phyloP scores from a whole-genome alignment of 768 basidiomycete genomes.

The Plicaturopsis crispa region DNA sequence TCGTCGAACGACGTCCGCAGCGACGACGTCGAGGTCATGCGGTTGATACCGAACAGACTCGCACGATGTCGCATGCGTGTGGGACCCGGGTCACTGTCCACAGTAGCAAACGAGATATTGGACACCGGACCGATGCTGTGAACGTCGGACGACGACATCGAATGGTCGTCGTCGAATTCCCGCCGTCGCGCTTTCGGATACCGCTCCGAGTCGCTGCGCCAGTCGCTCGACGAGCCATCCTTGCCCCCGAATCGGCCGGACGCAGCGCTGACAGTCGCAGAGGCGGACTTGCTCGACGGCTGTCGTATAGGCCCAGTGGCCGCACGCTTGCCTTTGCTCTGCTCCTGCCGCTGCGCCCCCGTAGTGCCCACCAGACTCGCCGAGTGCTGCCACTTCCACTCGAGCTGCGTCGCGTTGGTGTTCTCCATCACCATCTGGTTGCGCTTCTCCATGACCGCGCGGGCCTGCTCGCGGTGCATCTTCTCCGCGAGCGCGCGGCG shows the following conservation, averaged over 20 bases:
- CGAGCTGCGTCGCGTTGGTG: conserved; percentile 43
- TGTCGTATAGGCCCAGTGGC: conserved; percentile 57
- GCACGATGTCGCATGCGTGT: conserved; percentile 55
- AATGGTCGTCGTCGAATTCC: conserved; percentile 87
- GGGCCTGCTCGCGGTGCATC: conserved; percentile 78
- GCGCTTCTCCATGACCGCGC: conserved; percentile 89
- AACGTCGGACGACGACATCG: conserved; percentile 84
- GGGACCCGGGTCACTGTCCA: conserved; percentile 84
- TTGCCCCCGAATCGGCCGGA: conserved; percentile 40
- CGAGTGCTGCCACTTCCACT: conserved; percentile 59
- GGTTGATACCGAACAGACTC: conserved; percentile 57
- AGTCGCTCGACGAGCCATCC: conserved; percentile 27
- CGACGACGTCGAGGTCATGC: conserved; percentile 73
- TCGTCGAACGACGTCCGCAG: conserved; percentile 69
- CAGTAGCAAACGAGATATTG: conserved; percentile 73
- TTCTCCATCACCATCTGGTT: conserved; percentile 62
- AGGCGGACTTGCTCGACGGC: conserved; percentile 27
- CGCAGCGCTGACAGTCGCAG: conserved; percentile 53
- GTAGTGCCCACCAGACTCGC: conserved; percentile 40
- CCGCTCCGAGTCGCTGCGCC: conserved; percentile 53
- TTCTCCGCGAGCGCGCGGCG: conserved; percentile 70
- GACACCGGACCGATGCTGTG: conserved; percentile 71
- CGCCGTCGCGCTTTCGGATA: conserved; percentile 71
- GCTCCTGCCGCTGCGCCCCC: conserved; percentile 21
- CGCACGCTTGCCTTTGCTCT: conserved; percentile 41